Base-by-base conservation (phyloP, 345 rosid genomes). In the Toxicodendron radicans region DNA sequence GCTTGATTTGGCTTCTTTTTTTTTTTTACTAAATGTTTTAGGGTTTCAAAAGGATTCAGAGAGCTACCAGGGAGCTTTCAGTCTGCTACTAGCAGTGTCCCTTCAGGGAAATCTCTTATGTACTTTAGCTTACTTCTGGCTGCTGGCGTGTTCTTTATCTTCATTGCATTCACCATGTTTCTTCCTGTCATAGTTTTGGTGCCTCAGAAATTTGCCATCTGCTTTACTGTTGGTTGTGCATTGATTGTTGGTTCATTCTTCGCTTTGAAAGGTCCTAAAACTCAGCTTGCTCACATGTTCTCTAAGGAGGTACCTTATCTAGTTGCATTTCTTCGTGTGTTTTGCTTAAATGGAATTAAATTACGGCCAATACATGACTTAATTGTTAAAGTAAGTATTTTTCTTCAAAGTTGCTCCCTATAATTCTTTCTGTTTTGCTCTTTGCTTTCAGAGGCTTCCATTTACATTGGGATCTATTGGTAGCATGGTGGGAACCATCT, bases 191-290 rank as follows among this genome's bases (percentile, higher is more conserved):
- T 90, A 71, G 91, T 90, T 43, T n/a, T 90, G 75, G 77, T 88
- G 81, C 92, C 95, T 21, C 90, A 90, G 86, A 90, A 88, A 61
- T 90, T 90, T 61, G 90, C 92, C 7, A 85, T 87, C 53, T 87
- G 95, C 82, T 88, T 90, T 69, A 85, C 92, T 2, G 68, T 90
- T 7, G 92, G 95, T 18, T 88, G 89, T 73, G 67, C 73, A 21
- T 84, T 87, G 18, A 90, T 83, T 48, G 77, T 88, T 58, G 90
- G 84, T 10, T 87, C 92, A 4, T 90, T 88, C 68, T 87, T 90
- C n/a, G 88, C 91, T 38, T 84, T 90, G 68, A 85, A 83, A 81
- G 95, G 91, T 73, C 88, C 92, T 14, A 82, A 64, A 82, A 78
- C 81, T 81, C 91, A 87, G 80, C 82, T 88, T 33, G 81, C 74